Conservation (phyloP, 768 basidiomycete genomes). For the Naganishia kalamii region DNA sequence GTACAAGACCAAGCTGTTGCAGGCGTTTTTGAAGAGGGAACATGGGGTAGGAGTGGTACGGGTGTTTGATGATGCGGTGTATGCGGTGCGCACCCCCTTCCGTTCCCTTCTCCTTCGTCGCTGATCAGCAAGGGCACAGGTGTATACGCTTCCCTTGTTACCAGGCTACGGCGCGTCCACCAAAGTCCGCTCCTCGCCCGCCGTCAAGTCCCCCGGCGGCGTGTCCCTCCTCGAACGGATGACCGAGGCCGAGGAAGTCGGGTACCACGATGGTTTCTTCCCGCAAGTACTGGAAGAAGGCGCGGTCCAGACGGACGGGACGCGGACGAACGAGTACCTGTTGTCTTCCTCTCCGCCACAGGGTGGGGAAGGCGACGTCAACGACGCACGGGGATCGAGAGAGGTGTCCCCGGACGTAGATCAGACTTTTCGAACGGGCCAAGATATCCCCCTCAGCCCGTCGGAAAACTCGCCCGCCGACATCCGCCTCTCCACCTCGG, state of each 20-base stretch:
- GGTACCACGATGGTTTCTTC: constrained; percentile 84
- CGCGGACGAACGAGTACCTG: constrained; percentile 60
- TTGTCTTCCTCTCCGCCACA: constrained; percentile 33
- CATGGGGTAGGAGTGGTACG: constrained; percentile 76
- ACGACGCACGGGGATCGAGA: not conserved
- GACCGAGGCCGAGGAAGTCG: constrained; percentile 81
- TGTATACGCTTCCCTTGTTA: constrained; percentile 83
- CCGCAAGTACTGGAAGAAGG: constrained; percentile 28
- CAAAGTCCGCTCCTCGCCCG: constrained; percentile 75
- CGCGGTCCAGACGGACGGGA: constrained; percentile 22
- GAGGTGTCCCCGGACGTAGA: constrained; percentile 1
- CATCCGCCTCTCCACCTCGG: constrained; percentile 1
- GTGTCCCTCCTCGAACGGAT: constrained; percentile 63
- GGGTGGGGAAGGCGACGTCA: constrained; percentile 2
- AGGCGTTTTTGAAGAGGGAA: constrained; percentile 81
- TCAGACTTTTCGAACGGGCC: not conserved
- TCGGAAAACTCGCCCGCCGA: not conserved
- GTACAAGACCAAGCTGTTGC: constrained; percentile 74
- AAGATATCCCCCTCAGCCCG: not conserved
- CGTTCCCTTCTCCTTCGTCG: not conserved
- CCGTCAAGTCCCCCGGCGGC: constrained; percentile 52
- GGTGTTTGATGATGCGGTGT: constrained; percentile 87
- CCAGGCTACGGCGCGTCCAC: constrained; percentile 82
- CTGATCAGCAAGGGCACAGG: constrained; percentile 50
- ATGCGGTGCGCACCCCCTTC: constrained; percentile 59